These are phyloP conservation scores for Sarocladium oryzae DNA, from an alignment of 2,329 filamentous ascomycete species.

Conservation along the genomic window DNA sequence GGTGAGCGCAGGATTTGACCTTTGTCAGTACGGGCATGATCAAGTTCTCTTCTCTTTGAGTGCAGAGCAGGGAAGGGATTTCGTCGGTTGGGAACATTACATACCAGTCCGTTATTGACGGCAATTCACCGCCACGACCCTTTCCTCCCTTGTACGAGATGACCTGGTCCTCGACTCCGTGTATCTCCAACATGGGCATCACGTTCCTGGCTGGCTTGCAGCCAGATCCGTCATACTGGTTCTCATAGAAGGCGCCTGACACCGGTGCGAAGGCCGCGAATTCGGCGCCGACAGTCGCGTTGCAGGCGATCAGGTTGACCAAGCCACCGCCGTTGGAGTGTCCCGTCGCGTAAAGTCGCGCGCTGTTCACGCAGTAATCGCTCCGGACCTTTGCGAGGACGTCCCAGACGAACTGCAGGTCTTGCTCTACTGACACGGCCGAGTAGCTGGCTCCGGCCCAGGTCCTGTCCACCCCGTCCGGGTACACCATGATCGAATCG, in stretches of 20 bases:
- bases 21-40: background rate
- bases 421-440: slow-evolving; percentile 16
- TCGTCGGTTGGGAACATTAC: too few relatives aligned
- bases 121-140: slow-evolving; percentile 35
- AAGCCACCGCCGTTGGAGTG: slow-evolving; percentile 43
- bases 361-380: slow-evolving; percentile 36
- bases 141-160: slow-evolving; percentile 36
- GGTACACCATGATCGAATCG: slow-evolving; percentile 39
- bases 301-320: slow-evolving; percentile 39
- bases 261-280: slow-evolving; percentile 40
- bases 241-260: slow-evolving; percentile 36
- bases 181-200: slow-evolving; percentile 38
- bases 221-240: slow-evolving; percentile 20
- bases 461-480: slow-evolving; percentile 33
- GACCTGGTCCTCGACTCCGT: slow-evolving; percentile 35
- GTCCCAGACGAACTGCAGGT: slow-evolving; percentile 37
- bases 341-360: slow-evolving; percentile 38
- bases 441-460: slow-evolving; percentile 9
- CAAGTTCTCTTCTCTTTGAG: too few relatives aligned
- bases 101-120: slow-evolving; percentile 30
- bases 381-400: slow-evolving; percentile 31
- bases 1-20: background rate
- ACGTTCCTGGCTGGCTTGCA: slow-evolving; percentile 32
- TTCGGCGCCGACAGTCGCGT: slow-evolving; percentile 28
- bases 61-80: too few relatives aligned